Evolutionary conservation across 2,329 filamentous ascomycete genomes (phyloP), one percentile per base, ranked within the genome.

Genomic region (Cladosporium sp.): DNA sequence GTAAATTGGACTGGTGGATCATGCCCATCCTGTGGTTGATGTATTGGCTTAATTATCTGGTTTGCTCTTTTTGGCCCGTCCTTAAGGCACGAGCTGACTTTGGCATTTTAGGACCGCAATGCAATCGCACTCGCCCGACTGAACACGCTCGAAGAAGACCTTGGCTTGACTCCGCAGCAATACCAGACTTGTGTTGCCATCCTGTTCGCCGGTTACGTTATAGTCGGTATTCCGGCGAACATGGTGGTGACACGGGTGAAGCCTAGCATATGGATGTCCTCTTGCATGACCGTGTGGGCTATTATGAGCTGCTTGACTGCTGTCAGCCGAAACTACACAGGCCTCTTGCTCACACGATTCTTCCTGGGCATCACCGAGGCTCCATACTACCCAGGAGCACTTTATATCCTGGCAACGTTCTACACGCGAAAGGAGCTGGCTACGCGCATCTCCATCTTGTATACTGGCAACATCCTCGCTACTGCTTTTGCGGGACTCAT

Each of bases 111-210:
- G 15, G 72, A 74, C 59, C 69, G 73, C 59, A 61, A 61, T 18
- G 59, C 59, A 3, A 61, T 61, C 26, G 59, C 59, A 14, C 59
- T 28, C 24, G 59, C 59, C 15, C 14, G 59, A 11, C 36, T 61
- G 15, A 34, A 83, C 0, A 80, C 80, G 0, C 76, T 88, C 0
- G 85, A 87, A 66, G 65, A 78, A 28, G 86, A 87, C 64, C 76
- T 88, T 0, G 75, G 74, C 1, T 85, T 88, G 82, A 77, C 72
- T 6, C 84, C 84, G 6, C 87, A 83, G 1, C 83, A 88, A 59
- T 87, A 85, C 71, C 86, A 87, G 68, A 75, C 86, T 1, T 82
- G 82, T 14, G 85, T 83, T 4, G 82, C 80, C 67, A 84, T 86
- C 70, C 77, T 61, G 14, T 61, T 61, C 24, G 59, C 44, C 1